Base-by-base conservation (phyloP, 1,284 basidiomycete species). In the Wolfiporia cocos region DNA sequence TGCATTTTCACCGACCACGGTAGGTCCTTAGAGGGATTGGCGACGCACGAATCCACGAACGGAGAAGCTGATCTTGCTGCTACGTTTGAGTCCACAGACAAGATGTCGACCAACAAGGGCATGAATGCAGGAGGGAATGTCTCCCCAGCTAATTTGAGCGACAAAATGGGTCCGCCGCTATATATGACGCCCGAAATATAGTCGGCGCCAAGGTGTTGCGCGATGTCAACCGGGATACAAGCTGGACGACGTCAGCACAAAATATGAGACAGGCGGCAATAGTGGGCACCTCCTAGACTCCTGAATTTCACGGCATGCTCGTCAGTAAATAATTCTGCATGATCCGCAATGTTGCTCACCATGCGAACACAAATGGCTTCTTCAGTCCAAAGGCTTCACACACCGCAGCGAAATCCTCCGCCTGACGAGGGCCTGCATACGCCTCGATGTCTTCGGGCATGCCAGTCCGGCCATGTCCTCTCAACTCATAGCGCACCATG, bases 251-350 rank as follows among this genome's bases (percentile, higher is more conserved):
- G 6, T n/a, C n/a, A n/a, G n/a, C n/a, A n/a, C n/a, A n/a, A n/a
- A n/a, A n/a, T n/a, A n/a, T n/a, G n/a, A n/a, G n/a, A n/a, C 5
- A 24, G 18, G 37, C 24, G 12, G 5, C 6, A 17, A 28, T 20
- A 24, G 12, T n/a, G 10, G 5, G 5, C 19, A 5, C 12, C 11
- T 9, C 6, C 21, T 11, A 9, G 9, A 14, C 5, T 7, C 17
- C 7, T 6, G 6, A 6, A 29, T n/a, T 24, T n/a, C 24, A 14
- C 28, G n/a, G 5, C 9, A 11, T 5, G 6, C 23, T 56, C 37
- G 49, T 65, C 67, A 61, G 48, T 66, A 66, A 7, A 65, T 48
- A 44, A 65, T 67, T 67, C 67, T 69, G 20, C 7, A 18, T 10
- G n/a, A 4, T 17, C 3, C 7, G 20, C 12, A n/a, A n/a, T n/a